Evolutionary conservation across 2,329 filamentous ascomycete species (phyloP).

Genomic region (Apiospora pterosperma): DNA sequence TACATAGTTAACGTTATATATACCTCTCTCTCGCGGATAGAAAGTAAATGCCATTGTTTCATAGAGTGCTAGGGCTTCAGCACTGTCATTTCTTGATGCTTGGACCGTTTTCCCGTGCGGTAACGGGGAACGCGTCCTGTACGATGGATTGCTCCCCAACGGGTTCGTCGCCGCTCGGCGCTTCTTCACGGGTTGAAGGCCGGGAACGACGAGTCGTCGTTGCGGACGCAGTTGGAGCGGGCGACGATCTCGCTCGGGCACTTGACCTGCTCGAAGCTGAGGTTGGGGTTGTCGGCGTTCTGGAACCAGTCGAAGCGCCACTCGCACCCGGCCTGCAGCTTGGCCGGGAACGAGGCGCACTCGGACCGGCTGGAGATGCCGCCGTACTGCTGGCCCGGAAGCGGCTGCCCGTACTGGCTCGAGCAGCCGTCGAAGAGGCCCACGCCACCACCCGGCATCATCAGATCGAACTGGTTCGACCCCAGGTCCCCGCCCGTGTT

Average conservation of each 20-base stretch:
- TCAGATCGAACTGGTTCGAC: slow-evolving; percentile 49
- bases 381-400: slow-evolving; percentile 42
- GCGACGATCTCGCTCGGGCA: slow-evolving; percentile 44
- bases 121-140: too few relatives aligned
- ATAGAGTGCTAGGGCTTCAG: neutral
- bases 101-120: too few relatives aligned
- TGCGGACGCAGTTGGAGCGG: slow-evolving; percentile 35
- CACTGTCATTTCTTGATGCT: neutral
- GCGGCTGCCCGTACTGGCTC: slow-evolving; percentile 35
- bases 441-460: slow-evolving; percentile 46
- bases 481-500: slow-evolving; percentile 53
- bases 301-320: slow-evolving; percentile 54
- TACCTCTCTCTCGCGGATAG: too few relatives aligned
- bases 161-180: too few relatives aligned
- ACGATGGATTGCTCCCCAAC: too few relatives aligned
- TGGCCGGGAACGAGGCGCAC: slow-evolving; percentile 40
- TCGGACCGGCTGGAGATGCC: slow-evolving; percentile 38
- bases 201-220: slow-evolving; percentile 18
- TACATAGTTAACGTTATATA: too few relatives aligned
- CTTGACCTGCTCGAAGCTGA: slow-evolving; percentile 42
- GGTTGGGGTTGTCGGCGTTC: slow-evolving; percentile 42
- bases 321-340: slow-evolving; percentile 42
- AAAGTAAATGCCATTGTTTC: neutral
- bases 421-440: slow-evolving; percentile 45
- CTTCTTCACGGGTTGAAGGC: neutral